Base-by-base conservation (phyloP, 345 rosid species). In the Salix exigua region DNA sequence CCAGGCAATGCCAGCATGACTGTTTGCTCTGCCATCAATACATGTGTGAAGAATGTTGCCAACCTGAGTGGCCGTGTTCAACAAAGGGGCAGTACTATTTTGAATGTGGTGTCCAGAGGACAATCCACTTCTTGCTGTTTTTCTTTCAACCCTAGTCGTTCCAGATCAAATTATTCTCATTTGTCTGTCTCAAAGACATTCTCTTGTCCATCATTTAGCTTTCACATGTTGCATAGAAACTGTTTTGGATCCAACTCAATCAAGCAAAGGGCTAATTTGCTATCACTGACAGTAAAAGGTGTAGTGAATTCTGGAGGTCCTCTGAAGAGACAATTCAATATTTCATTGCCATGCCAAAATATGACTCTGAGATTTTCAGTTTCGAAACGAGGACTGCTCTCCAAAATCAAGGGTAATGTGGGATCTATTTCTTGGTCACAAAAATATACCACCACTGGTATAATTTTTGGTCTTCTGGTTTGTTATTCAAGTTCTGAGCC, bases 401-500 rank as follows among this genome's bases (percentile, higher is more conserved):
- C 78, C 31, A 85, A 88, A 83, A 73, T 88, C 16, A 79, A 82
- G 80, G 82, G 78, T 74, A 85, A 81, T 75, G 80, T 78, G 74
- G 84, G 87, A 83, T 79, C 79, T 61, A 51, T 83, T 31, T 78
- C 81, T 65, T 78, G 86, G 89, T 81, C 79, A 31, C 88, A 72
- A 68, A 88, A 88, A 77, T 86, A 76, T 83, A 85, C 86, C 23
- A 84, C 88, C 66, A 83, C 85, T 19, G 85, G 91, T 72, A 70
- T 91, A 73, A 68, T 86, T 73, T 84, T 89, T 81, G 90, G 93
- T 78, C 86, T 93, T 78, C 80, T 89, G 71, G 86, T 92, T 79
- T 91, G 94, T 81, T 86, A 81, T 87, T 91, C 94, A 17, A 85
- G 78, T 86, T 83, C 89, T 66, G 83, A 86, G 73, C 88, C 91